Conservation (phyloP, 2,329 filamentous ascomycete species). For the Periconia digitata region DNA sequence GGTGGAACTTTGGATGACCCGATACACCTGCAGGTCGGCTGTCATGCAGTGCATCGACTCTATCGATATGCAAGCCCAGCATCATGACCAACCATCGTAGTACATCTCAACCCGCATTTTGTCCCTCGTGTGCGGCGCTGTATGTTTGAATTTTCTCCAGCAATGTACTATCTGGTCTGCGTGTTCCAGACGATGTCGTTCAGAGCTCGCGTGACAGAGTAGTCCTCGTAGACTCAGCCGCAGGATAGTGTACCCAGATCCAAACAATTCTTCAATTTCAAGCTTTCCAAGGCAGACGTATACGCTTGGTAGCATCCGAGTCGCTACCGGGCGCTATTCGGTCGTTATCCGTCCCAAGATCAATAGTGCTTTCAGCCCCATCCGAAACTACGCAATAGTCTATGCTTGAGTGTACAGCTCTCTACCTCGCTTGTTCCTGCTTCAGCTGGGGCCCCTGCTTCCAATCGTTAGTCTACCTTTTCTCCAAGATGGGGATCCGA, state of each 20-base stretch:
- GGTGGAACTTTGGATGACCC: no score
- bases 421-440: slow-evolving; percentile 3
- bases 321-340: background rate
- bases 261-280: background rate
- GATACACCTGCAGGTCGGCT: background rate
- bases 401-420: slow-evolving; percentile 1
- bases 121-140: no score
- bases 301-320: background rate
- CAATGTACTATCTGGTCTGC: background rate
- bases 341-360: background rate
- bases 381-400: slow-evolving; percentile 1
- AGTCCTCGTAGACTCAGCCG: background rate
- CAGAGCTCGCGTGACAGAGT: no score
- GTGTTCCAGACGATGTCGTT: background rate
- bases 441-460: slow-evolving; percentile 4
- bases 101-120: background rate
- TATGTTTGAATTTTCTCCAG: background rate
- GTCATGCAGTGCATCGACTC: background rate
- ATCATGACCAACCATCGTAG: background rate
- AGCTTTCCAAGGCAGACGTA: background rate
- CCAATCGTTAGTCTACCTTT: background rate
- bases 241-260: no score
- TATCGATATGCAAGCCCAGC: background rate
- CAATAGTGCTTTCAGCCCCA: slow-evolving; percentile 11
- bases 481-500: slow-evolving; percentile 10